Evolutionary conservation across 192 early-diverging fungal species (phyloP), one percentile per base, ranked within the genome.

Genomic region (Coemansia guatemalensis): DNA sequence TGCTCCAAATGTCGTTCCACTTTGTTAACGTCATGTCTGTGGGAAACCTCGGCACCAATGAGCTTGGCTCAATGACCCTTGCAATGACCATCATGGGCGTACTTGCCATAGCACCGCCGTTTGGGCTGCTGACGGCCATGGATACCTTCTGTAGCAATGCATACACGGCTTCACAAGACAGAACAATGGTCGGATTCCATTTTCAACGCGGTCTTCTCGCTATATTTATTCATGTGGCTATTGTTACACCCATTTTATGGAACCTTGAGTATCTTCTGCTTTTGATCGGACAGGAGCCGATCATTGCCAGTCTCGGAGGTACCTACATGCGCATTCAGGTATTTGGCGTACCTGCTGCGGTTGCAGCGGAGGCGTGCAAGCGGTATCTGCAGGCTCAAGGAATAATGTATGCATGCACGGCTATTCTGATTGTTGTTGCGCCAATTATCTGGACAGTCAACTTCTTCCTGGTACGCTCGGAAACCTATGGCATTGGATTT

Each of bases 361-460:
- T 95, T 58, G 79, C 90, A 27, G 88, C 86, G 83, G 93, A 95
- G 61, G 89, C 88, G 65, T 75, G 91, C 24, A 90, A 93, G 65
- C 85, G 91, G 59, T 96, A 83, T 64, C 73, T 96, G 50, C 90
- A 95, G 73, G 87, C 88, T 0, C 95, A 96, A 81, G 93, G 90
- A 7, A 74, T 74, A 62, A 95, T 97, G 94, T 78, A 88, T n/a
- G 91, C 92, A 5, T 84, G 81, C 26, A 90, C 92, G 27, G 81
- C 85, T 53, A 85, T 93, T 35, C 84, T 93, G 9, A 29, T 87
- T 24, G 67, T 92, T 48, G 88, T 85, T 0, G 73, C 88, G 1
- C 90, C 90, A 20, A 48, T 94, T 44, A 92, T 92, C 67, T 70
- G 88, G 20, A 44, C 90, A 48, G 70, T 95, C 49, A 91, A 92